These are phyloP conservation scores for Grifola frondosa DNA, from an alignment of 1,284 basidiomycete genomes.

Conservation along the genomic window DNA sequence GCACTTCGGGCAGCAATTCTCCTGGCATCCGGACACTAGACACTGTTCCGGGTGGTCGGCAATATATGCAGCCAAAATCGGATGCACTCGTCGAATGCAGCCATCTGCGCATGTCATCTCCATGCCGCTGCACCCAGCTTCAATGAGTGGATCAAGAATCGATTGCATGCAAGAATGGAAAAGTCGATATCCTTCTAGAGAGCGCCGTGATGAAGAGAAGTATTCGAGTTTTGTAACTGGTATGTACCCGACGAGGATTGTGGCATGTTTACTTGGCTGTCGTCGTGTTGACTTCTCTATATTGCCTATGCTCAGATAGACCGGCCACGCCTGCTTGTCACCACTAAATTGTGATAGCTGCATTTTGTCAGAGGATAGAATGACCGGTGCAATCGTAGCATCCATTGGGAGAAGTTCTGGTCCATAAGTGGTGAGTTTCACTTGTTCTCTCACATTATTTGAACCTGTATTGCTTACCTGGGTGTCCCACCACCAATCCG, in stretches of 20 bases:
- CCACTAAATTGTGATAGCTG: conserved; percentile 35
- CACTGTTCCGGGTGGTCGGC: conserved; percentile 44
- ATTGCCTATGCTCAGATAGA: conserved; percentile 40
- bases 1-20: conserved; percentile 20
- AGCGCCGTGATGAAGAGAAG: conserved; percentile 20
- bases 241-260: conserved; percentile 40
- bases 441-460: background rate
- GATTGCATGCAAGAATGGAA: conserved; percentile 40
- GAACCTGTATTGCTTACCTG: conserved; percentile 32
- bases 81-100: conserved; percentile 26
- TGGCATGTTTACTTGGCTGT: conserved; percentile 26
- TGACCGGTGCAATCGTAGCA: conserved; percentile 33
- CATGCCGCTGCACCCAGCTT: conserved; percentile 14
- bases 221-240: conserved; percentile 38
- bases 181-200: conserved; percentile 24
- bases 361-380: conserved; percentile 41
- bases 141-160: conserved; percentile 4
- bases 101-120: conserved; percentile 36
- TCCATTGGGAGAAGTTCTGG: conserved; percentile 29
- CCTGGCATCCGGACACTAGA: conserved; percentile 18
- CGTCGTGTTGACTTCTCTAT: conserved; percentile 30
- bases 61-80: conserved; percentile 39
- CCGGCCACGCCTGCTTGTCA: conserved; percentile 36
- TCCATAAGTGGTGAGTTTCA: no score
- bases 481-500: conserved; percentile 41